These are phyloP conservation scores for Phialophora macrospora DNA, from an alignment of 2,329 filamentous ascomycete genomes.

Conservation along the genomic window DNA sequence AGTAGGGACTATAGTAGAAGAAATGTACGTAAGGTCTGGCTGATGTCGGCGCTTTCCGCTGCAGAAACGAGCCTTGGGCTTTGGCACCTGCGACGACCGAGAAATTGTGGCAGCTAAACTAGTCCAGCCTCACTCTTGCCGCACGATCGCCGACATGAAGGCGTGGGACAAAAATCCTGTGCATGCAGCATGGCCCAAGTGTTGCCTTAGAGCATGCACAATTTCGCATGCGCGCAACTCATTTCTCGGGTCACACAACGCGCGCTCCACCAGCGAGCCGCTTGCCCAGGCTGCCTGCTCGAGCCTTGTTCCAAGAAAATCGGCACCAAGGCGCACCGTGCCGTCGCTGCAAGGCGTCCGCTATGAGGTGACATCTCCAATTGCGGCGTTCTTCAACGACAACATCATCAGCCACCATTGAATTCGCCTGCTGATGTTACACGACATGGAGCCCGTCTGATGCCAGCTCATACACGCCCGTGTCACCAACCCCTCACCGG, in stretches of 20 bases:
- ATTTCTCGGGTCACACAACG: slow-evolving; percentile 14
- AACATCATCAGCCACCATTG: slow-evolving; percentile 13
- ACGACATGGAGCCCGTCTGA: slow-evolving; percentile 1
- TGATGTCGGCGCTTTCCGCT: not conserved
- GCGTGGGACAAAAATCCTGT: slow-evolving; percentile 12
- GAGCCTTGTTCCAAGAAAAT: slow-evolving; percentile 11
- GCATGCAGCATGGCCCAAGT: slow-evolving; percentile 12
- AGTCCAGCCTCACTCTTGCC: slow-evolving; percentile 19
- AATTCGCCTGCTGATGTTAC: not conserved
- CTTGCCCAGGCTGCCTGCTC: slow-evolving; percentile 7
- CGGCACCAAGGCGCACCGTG: slow-evolving; percentile 4
- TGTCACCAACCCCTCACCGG: slow-evolving; percentile 20
- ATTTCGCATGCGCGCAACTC: slow-evolving; percentile 17
- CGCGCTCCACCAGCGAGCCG: slow-evolving; percentile 3
- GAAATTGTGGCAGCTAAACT: slow-evolving; percentile 15
- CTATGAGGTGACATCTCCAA: slow-evolving; percentile 6
- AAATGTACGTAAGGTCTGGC: not conserved
- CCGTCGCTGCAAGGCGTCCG: slow-evolving; percentile 16
- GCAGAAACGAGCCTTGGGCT: not conserved
- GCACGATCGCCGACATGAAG: slow-evolving; percentile 5
- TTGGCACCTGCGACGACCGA: slow-evolving; percentile 7
- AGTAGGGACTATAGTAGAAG: not conserved
- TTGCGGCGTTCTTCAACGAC: slow-evolving; percentile 3
- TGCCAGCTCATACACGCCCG: slow-evolving; percentile 18
- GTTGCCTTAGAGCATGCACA: slow-evolving; percentile 19